Conservation (phyloP, 345 rosid species). For the Eucalyptus curtisii region DNA sequence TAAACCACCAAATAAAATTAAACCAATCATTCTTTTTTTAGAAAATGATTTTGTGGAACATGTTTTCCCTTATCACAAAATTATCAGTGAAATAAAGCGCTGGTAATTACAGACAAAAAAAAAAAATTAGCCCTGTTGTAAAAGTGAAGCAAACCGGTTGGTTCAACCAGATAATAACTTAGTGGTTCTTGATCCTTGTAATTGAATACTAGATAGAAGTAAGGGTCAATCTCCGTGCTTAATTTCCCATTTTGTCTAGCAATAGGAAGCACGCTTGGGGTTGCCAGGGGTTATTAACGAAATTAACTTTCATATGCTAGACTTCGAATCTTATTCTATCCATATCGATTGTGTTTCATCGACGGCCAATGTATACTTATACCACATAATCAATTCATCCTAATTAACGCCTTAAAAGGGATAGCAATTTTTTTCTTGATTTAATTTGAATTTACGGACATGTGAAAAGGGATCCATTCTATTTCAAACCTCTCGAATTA, state of each 20-base stretch:
- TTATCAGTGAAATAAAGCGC: fast-evolving
- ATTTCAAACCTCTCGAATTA: not conserved
- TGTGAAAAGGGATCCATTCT: not conserved
- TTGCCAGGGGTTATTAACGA: not conserved
- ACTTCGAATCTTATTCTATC: not conserved
- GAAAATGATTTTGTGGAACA: not conserved
- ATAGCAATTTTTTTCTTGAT: too few relatives aligned
- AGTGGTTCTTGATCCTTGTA: not conserved
- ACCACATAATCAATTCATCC: fast-evolving
- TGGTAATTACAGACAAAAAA: fast-evolving
- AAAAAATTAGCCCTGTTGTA: too few relatives aligned
- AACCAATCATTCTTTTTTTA: not conserved
- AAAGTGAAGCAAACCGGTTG: fast-evolving
- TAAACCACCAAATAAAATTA: not conserved
- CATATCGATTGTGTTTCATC: not conserved
- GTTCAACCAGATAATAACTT: not conserved
- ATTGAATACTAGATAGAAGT: not conserved
- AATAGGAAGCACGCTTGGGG: not conserved
- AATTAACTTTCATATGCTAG: not conserved
- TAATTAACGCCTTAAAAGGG: not conserved
- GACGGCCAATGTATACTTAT: not conserved
- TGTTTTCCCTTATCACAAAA: not conserved
- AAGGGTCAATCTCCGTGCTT: not conserved
- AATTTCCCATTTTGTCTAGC: not conserved
- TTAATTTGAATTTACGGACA: not conserved